Conservation (phyloP, 2,329 filamentous ascomycete genomes). For the Aspergillus quadricinctus region DNA sequence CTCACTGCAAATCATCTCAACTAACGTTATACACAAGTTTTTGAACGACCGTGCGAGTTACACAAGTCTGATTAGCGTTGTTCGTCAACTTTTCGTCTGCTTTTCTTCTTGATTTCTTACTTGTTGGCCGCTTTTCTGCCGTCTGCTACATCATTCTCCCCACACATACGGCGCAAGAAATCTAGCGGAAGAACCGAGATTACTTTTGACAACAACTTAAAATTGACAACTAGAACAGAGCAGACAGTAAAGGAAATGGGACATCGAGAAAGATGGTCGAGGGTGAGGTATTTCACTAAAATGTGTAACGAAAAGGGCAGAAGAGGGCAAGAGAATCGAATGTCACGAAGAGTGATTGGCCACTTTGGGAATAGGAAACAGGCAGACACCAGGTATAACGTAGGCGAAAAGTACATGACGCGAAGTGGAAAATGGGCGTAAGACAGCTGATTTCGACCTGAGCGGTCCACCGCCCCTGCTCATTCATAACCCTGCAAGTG, state of each 20-base stretch:
- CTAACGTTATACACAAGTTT: background rate
- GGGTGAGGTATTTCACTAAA: slow-evolving; percentile 23
- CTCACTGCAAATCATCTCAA: background rate
- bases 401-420: slow-evolving; percentile 38
- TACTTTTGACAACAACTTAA: slow-evolving; percentile 10
- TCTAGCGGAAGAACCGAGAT: background rate
- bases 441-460: slow-evolving; percentile 18
- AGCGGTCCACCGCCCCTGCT: slow-evolving; percentile 14
- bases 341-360: slow-evolving; percentile 14
- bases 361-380: slow-evolving; percentile 22
- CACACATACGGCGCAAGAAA: background rate
- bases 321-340: slow-evolving; percentile 15
- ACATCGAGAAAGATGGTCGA: slow-evolving; percentile 17
- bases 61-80: background rate
- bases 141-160: background rate
- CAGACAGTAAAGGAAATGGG: slow-evolving; percentile 8
- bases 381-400: slow-evolving; percentile 31
- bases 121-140: background rate
- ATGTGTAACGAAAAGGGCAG: slow-evolving; percentile 17
- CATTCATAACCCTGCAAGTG: slow-evolving; percentile 21
- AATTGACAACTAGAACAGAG: slow-evolving; percentile 20
- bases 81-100: background rate
- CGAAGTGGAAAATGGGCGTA: slow-evolving; percentile 32
- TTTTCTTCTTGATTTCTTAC: background rate
- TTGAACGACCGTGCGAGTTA: background rate